phyloP scores from a whole-genome alignment of 331 rosid genomes.

The Malus hybrid region DNA sequence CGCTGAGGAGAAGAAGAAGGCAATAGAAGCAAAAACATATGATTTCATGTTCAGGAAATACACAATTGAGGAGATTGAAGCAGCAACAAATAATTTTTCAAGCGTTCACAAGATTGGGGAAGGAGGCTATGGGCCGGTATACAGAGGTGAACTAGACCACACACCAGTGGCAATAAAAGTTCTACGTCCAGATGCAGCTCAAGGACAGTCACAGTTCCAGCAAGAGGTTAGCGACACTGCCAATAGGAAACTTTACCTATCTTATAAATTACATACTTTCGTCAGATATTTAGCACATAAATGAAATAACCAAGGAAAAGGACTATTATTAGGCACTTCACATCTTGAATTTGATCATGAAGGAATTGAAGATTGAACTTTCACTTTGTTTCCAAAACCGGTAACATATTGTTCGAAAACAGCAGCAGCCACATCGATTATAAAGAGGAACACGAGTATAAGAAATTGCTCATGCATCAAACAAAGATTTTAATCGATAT shows the following conservation, averaged over 20 bases:
- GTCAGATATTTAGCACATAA: background rate
- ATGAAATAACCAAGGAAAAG: background rate
- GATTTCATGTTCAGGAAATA: constrained; percentile 44
- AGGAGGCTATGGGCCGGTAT: constrained; percentile 39
- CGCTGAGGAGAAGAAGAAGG: constrained; percentile 23
- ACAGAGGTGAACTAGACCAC: background rate
- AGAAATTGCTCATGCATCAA: background rate
- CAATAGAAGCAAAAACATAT: background rate
- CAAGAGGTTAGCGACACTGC: constrained; percentile 26
- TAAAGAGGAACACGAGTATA: background rate
- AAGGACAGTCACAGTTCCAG: constrained; percentile 32
- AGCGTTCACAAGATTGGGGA: constrained; percentile 30
- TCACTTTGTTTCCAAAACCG: background rate
- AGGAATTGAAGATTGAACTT: background rate
- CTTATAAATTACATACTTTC: background rate
- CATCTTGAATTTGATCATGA: background rate
- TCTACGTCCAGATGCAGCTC: constrained; percentile 13
- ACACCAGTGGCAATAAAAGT: constrained; percentile 38
- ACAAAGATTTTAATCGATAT: background rate
- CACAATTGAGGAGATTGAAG: constrained; percentile 32
- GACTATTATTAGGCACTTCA: background rate
- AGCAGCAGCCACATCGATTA: background rate
- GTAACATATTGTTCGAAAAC: background rate
- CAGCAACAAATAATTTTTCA: constrained; percentile 30
- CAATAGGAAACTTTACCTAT: background rate